Base-by-base conservation (phyloP, 1,284 basidiomycete genomes). In the Blastosporella zonata region DNA sequence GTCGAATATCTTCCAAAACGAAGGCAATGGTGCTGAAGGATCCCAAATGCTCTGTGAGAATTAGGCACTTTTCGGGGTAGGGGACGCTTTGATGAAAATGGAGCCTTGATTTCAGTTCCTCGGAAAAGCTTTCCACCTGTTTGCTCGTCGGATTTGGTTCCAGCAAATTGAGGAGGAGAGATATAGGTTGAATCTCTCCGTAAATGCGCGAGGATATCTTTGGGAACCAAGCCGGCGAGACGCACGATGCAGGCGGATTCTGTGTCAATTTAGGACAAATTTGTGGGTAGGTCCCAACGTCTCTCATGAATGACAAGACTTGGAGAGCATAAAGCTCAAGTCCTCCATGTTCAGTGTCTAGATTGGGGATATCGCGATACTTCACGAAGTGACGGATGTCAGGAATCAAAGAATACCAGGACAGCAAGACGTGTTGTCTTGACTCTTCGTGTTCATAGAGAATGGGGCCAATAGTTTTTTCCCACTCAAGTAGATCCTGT, bases 351-450 rank as follows among this genome's bases (percentile, higher is more conserved):
- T 5, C 31, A 35, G 5, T 20, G 12, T 10, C 23, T 8, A 42
- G 7, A 17, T 3, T 28, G 5, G 39, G 15, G 18, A 42, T 28
- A 5, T 47, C 33, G 27, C 4, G 1, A n/a, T 7, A 48, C 4
- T 3, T 29, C 29, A 22, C 9, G 34, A 36, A 43, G 18, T 43
- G 21, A 20, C 40, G 20, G 12, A 29, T n/a, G 2, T 48, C 23
- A 10, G 39, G 39, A 41, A 48, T 39, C n/a, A 48, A 25, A 22
- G 40, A 42, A n/a, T 48, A 48, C 46, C 46, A 43, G 1, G 40
- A 42, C 9, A 42, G 22, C 13, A 48, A 21, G 3, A 23, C n/a
- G 2, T 48, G 34, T 2, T 42, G 39, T 13, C 29, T 42, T 10
- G 20, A 3, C 10, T 22, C 18, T 10, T 36, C 28, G 8, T 21